Conservation (phyloP, 805 yeast species). For the Cyberlindnera xishuangbannaensis region DNA sequence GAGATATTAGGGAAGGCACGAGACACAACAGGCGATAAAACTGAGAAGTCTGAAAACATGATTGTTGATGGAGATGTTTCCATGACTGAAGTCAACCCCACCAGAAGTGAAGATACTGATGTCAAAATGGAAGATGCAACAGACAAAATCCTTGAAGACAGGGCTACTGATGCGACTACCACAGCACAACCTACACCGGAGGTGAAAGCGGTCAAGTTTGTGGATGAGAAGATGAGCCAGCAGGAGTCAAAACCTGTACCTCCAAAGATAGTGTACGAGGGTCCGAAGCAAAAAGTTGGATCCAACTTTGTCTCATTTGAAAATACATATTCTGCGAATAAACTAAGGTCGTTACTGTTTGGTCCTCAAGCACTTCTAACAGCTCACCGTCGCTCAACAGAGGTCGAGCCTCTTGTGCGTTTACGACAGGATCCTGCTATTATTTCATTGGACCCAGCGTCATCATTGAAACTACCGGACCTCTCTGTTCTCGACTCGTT, state of each 20-base stretch:
- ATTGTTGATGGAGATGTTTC: neutral
- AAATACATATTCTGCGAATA: conserved; percentile 13
- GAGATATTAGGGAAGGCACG: neutral
- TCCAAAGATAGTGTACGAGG: conserved; percentile 40
- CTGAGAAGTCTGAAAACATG: neutral
- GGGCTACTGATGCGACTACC: no score
- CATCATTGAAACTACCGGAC: conserved; percentile 40
- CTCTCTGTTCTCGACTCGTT: conserved; percentile 28
- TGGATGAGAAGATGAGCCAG: conserved; percentile 12
- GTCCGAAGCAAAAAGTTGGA: conserved; percentile 61
- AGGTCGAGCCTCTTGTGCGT: conserved; percentile 45
- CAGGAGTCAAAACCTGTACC: conserved; percentile 10
- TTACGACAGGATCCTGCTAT: conserved; percentile 27
- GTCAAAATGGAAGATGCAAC: conserved; percentile 2
- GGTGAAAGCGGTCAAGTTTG: conserved; percentile 15
- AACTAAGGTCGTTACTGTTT: conserved; percentile 32
- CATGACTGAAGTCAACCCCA: neutral
- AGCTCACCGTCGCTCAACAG: conserved; percentile 46
- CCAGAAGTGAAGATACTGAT: neutral
- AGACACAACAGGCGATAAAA: neutral
- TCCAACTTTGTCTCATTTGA: conserved; percentile 50
- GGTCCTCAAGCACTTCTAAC: conserved; percentile 54
- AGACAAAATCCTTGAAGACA: neutral
- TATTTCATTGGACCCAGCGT: conserved; percentile 12
- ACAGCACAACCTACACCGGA: neutral